A percentile compares a stretch with the other conserved stretches of the same genome.
Evolutionary conservation across 768 basidiomycete species (phyloP).

Genomic region (Termitomyces sp.): DNA sequence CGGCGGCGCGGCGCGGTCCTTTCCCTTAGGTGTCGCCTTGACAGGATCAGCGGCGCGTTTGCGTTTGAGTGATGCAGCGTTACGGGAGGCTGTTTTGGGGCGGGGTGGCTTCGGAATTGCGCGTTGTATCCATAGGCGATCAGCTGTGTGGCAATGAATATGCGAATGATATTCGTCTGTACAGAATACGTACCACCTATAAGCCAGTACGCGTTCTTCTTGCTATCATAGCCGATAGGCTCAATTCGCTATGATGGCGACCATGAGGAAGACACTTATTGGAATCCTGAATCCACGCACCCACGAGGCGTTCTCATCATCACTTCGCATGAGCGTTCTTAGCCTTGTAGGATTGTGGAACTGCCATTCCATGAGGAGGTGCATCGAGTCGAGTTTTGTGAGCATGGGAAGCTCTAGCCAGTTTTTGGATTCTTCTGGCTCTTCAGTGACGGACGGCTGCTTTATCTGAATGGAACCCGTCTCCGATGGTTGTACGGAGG

Average conservation of each 20-base stretch:
- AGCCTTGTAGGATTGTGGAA: slow-evolving; percentile 73
- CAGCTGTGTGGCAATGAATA: slow-evolving; percentile 35
- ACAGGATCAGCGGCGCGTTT: slow-evolving; percentile 21
- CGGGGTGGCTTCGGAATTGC: slow-evolving; percentile 24
- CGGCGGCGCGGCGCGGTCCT: slow-evolving; percentile 5
- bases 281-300: slow-evolving; percentile 33
- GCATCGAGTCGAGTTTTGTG: slow-evolving; percentile 67
- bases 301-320: slow-evolving; percentile 76
- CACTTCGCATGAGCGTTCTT: slow-evolving; percentile 67
- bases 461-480: slow-evolving; percentile 6
- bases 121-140: slow-evolving; percentile 87
- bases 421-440: slow-evolving; percentile 41
- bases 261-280: slow-evolving; percentile 1
- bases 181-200: slow-evolving; percentile 58
- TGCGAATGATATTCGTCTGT: background rate
- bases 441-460: slow-evolving; percentile 5
- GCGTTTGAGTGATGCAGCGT: slow-evolving; percentile 28
- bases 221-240: slow-evolving; percentile 79
- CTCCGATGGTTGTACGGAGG: slow-evolving; percentile 14
- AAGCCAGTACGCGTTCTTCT: slow-evolving; percentile 78
- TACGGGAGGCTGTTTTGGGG: slow-evolving; percentile 35
- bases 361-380: slow-evolving; percentile 78
- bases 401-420: slow-evolving; percentile 72
- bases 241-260: slow-evolving; percentile 58
- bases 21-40: slow-evolving; percentile 11